phyloP scores from a whole-genome alignment of 495 filamentous ascomycete genomes.

The Aspergillus affinis region DNA sequence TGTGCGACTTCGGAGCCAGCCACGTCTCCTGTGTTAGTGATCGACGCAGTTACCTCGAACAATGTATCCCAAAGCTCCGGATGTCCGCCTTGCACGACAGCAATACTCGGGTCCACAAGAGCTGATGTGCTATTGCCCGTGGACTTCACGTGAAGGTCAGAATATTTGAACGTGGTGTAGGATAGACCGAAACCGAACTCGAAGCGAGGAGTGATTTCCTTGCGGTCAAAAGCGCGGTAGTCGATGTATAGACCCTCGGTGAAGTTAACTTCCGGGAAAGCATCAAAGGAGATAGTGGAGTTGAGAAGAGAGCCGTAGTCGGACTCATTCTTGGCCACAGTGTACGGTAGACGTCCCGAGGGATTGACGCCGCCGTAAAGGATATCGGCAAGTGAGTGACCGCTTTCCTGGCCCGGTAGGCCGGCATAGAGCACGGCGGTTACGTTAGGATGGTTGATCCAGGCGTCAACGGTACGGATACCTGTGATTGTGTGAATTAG shows the following conservation, averaged over 20 bases:
- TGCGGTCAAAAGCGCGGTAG: slow-evolving; percentile 86
- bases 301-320: slow-evolving; percentile 65
- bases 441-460: slow-evolving; percentile 55
- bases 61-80: slow-evolving; percentile 59
- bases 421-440: slow-evolving; percentile 73
- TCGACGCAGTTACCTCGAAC: slow-evolving; percentile 43
- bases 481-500: slow-evolving; percentile 36
- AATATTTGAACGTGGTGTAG: slow-evolving; percentile 76
- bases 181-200: slow-evolving; percentile 75
- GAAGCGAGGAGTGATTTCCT: slow-evolving; percentile 62
- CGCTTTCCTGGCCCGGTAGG: slow-evolving; percentile 77
- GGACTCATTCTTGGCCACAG: slow-evolving; percentile 65
- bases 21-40: slow-evolving; percentile 55
- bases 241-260: slow-evolving; percentile 83
- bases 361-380: slow-evolving; percentile 75
- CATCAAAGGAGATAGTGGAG: slow-evolving; percentile 54
- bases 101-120: slow-evolving; percentile 30
- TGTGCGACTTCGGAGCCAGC: slow-evolving; percentile 57
- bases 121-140: slow-evolving; percentile 53
- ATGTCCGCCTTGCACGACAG: slow-evolving; percentile 57
- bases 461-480: slow-evolving; percentile 39
- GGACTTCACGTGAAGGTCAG: slow-evolving; percentile 54
- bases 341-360: slow-evolving; percentile 75
- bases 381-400: slow-evolving; percentile 69
- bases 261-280: slow-evolving; percentile 78